Conservation (phyloP, 768 basidiomycete species). For the Serpula lacrymans region DNA sequence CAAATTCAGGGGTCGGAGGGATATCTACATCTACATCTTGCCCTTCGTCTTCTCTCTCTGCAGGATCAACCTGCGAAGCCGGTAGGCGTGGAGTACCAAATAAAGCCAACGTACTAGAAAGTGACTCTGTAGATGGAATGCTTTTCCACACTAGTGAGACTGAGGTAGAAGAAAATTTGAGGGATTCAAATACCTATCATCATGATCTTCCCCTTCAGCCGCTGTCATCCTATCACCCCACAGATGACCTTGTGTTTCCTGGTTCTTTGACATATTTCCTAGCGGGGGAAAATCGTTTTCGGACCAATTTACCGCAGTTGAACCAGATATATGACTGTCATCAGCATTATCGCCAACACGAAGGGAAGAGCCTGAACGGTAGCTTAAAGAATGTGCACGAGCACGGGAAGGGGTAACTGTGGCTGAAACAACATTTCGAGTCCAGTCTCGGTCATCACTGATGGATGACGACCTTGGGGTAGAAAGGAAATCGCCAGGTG, state of each 20-base stretch:
- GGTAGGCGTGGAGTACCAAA: background rate
- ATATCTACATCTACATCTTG: conserved; percentile 37
- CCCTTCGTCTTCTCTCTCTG: conserved; percentile 16
- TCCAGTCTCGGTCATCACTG: no score
- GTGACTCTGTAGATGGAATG: background rate
- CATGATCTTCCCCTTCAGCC: conserved; percentile 2
- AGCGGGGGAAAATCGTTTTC: conserved; percentile 37
- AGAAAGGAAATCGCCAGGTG: no score
- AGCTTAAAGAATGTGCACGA: conserved; percentile 27
- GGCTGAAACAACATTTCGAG: no score
- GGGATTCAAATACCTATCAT: conserved; percentile 7
- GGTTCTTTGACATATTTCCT: conserved; percentile 21
- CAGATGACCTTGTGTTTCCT: conserved; percentile 20
- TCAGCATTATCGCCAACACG: no score
- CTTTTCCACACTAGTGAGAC: background rate
- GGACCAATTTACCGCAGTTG: conserved; percentile 23
- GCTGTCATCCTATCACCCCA: conserved; percentile 20
- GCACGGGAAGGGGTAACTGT: conserved; percentile 16
- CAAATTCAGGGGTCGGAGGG: conserved; percentile 43
- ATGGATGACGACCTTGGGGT: no score
- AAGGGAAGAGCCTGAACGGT: no score
- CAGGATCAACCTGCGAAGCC: no score
- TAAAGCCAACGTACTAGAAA: background rate
- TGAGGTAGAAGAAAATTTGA: conserved; percentile 1
- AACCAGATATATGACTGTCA: no score